These are phyloP conservation scores for Pseudozyma tsukubaensis DNA, from an alignment of 1,284 basidiomycete species.

Conservation along the genomic window DNA sequence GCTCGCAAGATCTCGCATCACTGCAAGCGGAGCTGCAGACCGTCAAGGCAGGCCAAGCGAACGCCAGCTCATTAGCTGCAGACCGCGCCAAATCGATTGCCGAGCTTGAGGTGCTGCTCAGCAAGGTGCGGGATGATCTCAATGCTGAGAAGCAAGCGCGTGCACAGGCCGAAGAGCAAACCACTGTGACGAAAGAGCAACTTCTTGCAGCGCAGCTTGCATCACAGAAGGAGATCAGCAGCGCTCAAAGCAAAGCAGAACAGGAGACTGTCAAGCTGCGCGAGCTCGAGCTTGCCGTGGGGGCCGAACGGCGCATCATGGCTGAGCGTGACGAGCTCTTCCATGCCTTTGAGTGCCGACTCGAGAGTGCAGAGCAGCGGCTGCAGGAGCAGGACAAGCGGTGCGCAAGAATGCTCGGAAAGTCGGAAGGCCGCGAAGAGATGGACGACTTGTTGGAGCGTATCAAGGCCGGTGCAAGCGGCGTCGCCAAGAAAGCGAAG, in stretches of 20 bases:
- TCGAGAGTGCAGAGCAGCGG: constrained; percentile 57
- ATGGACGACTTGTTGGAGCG: constrained; percentile 67
- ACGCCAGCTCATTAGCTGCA: constrained; percentile 9
- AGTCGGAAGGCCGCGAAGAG: constrained; percentile 66
- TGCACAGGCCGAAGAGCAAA: constrained; percentile 2
- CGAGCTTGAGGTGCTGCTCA: constrained; percentile 19
- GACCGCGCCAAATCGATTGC: constrained; percentile 18
- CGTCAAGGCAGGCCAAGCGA: constrained; percentile 1
- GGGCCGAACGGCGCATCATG: constrained; percentile 58
- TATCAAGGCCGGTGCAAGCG: constrained; percentile 59
- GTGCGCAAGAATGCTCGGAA: constrained; percentile 64
- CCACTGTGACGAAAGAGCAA: constrained; percentile 3
- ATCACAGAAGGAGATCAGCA: constrained; percentile 4
- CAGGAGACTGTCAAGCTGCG: constrained; percentile 29
- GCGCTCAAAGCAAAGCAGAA: constrained; percentile 12
- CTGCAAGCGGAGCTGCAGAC: constrained; percentile 17
- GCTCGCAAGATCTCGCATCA: constrained; percentile 24
- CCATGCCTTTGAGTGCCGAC: constrained; percentile 54
- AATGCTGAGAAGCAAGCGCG: constrained; percentile 8
- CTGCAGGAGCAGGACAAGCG: constrained; percentile 63
- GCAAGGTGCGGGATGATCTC: constrained; percentile 16
- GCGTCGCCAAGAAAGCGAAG: constrained; percentile 45
- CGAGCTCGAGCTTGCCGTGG: constrained; percentile 54
- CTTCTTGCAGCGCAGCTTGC: constrained; percentile 1
- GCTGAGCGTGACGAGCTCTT: constrained; percentile 56